These are phyloP conservation scores for Lithohypha guttulata DNA, from an alignment of 2,329 filamentous ascomycete genomes.

Conservation along the genomic window DNA sequence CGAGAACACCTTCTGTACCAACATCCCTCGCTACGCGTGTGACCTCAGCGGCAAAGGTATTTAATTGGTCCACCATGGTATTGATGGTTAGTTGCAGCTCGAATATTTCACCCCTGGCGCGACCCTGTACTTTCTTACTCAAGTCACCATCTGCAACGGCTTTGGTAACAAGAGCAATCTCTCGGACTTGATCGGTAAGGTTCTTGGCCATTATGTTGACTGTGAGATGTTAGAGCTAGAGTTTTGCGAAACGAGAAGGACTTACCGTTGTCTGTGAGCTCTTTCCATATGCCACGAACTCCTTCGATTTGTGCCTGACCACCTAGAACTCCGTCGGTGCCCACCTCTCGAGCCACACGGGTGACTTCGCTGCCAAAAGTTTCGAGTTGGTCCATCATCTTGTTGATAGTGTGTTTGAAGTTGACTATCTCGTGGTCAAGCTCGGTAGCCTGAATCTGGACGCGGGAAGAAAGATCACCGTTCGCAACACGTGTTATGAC, in stretches of 20 bases:
- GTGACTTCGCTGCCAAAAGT: slow-evolving; percentile 96
- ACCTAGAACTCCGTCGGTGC: slow-evolving; percentile 86
- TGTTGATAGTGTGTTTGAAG: slow-evolving; percentile 97
- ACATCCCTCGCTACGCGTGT: slow-evolving; percentile 74
- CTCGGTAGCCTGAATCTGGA: slow-evolving; percentile 87
- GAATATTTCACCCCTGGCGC: slow-evolving; percentile 69
- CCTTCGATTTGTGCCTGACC: slow-evolving; percentile 89
- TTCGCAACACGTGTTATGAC: slow-evolving; percentile 94
- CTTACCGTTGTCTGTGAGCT: slow-evolving; percentile 74
- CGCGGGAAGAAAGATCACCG: slow-evolving; percentile 92
- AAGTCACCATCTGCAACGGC: slow-evolving; percentile 74
- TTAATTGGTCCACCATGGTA: slow-evolving; percentile 77
- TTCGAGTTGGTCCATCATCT: slow-evolving; percentile 97
- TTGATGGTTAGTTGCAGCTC: slow-evolving; percentile 80
- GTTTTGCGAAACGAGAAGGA: not conserved
- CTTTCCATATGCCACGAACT: slow-evolving; percentile 95
- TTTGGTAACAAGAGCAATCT: slow-evolving; percentile 75
- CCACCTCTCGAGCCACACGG: slow-evolving; percentile 85
- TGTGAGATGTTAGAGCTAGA: slow-evolving; percentile 27
- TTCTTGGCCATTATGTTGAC: slow-evolving; percentile 80
- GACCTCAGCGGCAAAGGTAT: slow-evolving; percentile 75
- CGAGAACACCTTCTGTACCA: slow-evolving; percentile 71
- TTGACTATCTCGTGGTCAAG: slow-evolving; percentile 97
- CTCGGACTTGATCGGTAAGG: slow-evolving; percentile 71
- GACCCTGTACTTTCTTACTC: slow-evolving; percentile 73